phyloP scores from a whole-genome alignment of 805 yeast genomes.

The Scheffersomyces amazonensis region DNA sequence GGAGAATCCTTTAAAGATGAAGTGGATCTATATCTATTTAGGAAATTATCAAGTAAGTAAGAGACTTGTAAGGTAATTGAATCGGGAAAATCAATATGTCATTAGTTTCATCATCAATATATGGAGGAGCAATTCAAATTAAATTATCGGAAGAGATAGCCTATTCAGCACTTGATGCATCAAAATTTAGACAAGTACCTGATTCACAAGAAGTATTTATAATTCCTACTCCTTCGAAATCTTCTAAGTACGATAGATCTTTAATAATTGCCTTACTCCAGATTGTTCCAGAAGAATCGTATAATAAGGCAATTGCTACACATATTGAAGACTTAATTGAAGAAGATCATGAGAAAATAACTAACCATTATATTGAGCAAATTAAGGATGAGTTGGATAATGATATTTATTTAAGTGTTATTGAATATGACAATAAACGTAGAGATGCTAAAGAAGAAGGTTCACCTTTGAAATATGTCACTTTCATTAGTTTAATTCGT shows the following conservation, averaged over 20 bases:
- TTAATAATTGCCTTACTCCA: conserved; percentile 67
- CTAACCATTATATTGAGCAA: conserved; percentile 8
- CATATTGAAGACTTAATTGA: conserved; percentile 59
- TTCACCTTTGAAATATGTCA: conserved; percentile 16
- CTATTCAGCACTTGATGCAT: conserved; percentile 65
- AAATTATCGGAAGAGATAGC: conserved; percentile 48
- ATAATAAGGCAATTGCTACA: conserved; percentile 42
- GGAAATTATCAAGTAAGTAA: too few relatives aligned
- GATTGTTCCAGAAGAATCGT: conserved; percentile 29
- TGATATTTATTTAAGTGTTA: conserved; percentile 1
- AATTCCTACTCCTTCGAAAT: conserved; percentile 11
- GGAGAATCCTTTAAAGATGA: too few relatives aligned
- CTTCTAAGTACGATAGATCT: conserved; percentile 40
- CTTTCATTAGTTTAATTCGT: conserved; percentile 58
- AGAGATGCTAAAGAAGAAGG: neutral
- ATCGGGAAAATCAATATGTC: too few relatives aligned
- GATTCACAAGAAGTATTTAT: conserved; percentile 93
- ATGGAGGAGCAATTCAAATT: conserved; percentile 79
- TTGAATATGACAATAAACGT: neutral
- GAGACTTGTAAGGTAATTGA: too few relatives aligned
- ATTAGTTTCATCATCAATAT: conserved; percentile 29
- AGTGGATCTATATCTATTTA: too few relatives aligned
- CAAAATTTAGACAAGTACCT: conserved; percentile 77
- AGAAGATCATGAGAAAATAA: conserved; percentile 9
- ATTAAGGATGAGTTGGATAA: neutral